Conservation (phyloP, 208 protist genomes). For the Wallacemonas sp. region DNA sequence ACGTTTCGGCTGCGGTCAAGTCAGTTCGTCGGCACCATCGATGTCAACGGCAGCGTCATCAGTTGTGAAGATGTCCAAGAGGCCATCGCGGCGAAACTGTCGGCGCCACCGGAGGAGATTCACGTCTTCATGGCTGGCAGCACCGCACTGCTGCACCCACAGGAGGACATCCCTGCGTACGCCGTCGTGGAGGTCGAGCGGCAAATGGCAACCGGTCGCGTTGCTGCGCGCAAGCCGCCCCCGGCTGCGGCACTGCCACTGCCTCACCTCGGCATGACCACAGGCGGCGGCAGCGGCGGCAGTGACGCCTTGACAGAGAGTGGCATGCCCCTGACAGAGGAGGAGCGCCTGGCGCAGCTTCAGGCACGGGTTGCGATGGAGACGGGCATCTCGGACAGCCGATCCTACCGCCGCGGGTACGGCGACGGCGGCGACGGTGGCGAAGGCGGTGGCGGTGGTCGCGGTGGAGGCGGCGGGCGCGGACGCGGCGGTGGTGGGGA, state of each 20-base stretch:
- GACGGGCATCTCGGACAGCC: conserved; percentile 54
- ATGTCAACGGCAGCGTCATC: conserved; percentile 66
- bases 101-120: conserved; percentile 71
- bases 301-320: conserved; percentile 4
- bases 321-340: conserved; percentile 53
- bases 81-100: conserved; percentile 68
- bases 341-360: conserved; percentile 81
- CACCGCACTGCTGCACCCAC: conserved; percentile 69
- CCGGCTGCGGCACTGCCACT: conserved; percentile 19
- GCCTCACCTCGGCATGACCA: neutral
- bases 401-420: conserved; percentile 28
- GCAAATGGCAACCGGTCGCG: conserved; percentile 39
- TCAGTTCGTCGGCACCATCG: conserved; percentile 79
- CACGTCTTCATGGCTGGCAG: conserved; percentile 73
- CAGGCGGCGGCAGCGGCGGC: conserved; percentile 10
- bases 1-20: conserved; percentile 81
- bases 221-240: conserved; percentile 14
- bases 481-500: conserved; percentile 13
- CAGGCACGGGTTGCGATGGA: conserved; percentile 71
- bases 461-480: conserved; percentile 17
- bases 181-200: conserved; percentile 80
- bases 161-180: conserved; percentile 78
- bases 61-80: conserved; percentile 70
- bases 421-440: conserved; percentile 16
- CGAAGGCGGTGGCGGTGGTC: conserved; percentile 11